Percentiles rank a stretch among this genome's conserved stretches.
These are phyloP conservation scores for Suillus spraguei DNA, from an alignment of 768 basidiomycete genomes.

Conservation along the genomic window DNA sequence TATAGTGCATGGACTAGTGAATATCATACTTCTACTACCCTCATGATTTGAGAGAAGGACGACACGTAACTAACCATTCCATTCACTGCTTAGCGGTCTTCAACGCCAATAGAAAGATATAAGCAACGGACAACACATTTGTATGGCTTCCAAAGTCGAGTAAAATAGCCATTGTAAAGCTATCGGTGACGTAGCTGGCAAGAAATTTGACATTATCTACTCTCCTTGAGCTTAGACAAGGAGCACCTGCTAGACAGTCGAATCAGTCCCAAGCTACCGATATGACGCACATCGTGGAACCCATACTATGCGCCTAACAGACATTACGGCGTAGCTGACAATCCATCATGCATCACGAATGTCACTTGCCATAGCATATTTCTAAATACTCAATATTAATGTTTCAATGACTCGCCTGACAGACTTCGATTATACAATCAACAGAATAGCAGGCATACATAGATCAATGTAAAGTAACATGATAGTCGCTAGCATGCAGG, in stretches of 20 bases:
- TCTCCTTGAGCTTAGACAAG: neutral
- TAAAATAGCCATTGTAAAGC: neutral
- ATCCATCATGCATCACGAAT: neutral
- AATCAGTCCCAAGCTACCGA: neutral
- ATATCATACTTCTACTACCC: neutral
- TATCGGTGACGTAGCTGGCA: neutral
- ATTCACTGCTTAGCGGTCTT: neutral
- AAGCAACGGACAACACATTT: too few species aligned
- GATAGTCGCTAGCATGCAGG: slow-evolving; percentile 22
- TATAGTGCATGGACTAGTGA: slow-evolving; percentile 37
- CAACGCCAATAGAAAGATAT: too few species aligned
- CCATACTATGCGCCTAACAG: neutral
- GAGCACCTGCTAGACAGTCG: neutral
- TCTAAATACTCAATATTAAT: neutral
- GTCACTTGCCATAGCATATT: neutral
- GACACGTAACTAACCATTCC: neutral
- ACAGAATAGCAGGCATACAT: slow-evolving; percentile 24
- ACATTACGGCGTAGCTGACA: neutral
- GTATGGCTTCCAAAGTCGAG: neutral
- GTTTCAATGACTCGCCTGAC: neutral
- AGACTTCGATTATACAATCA: slow-evolving; percentile 19
- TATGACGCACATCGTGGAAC: neutral
- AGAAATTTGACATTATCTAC: neutral
- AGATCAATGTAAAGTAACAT: slow-evolving; percentile 30
- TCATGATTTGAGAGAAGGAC: neutral